phyloP scores from a whole-genome alignment of 1,284 basidiomycete genomes.

The Apiotrichum brassicae region DNA sequence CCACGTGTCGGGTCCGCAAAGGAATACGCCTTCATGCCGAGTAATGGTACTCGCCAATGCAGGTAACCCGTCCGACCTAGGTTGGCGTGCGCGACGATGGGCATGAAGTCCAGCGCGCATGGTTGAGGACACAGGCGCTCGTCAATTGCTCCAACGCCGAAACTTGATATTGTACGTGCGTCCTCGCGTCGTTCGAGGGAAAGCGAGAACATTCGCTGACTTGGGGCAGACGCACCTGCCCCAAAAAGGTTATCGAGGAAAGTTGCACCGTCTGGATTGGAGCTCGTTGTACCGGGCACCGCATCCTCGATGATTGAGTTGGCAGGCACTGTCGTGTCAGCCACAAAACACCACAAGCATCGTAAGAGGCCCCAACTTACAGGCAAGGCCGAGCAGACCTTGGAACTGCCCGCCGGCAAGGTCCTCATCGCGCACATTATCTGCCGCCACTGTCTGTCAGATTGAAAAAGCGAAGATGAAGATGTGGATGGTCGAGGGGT shows the following conservation, averaged over 20 bases:
- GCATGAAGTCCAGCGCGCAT: slow-evolving; percentile 33
- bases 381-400: slow-evolving; percentile 42
- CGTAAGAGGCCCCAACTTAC: slow-evolving; percentile 19
- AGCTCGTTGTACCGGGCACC: slow-evolving; percentile 41
- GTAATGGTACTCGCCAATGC: slow-evolving; percentile 37
- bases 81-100: slow-evolving; percentile 37
- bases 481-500: too few relatives aligned
- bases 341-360: not conserved
- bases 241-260: slow-evolving; percentile 47
- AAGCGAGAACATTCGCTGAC: slow-evolving; percentile 39
- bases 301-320: slow-evolving; percentile 37
- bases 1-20: slow-evolving; percentile 27
- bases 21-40: slow-evolving; percentile 25
- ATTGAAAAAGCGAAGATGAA: not conserved
- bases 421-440: slow-evolving; percentile 34
- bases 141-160: slow-evolving; percentile 38
- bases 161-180: slow-evolving; percentile 34
- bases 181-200: slow-evolving; percentile 42
- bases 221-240: slow-evolving; percentile 38
- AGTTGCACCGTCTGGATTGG: slow-evolving; percentile 44
- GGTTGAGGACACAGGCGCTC: slow-evolving; percentile 31
- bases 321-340: slow-evolving; percentile 29
- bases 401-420: slow-evolving; percentile 37
- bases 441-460: slow-evolving; percentile 28
- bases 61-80: slow-evolving; percentile 38